Percentiles rank a stretch among this genome's conserved stretches.
These are phyloP conservation scores for Dendrothele bispora DNA, from an alignment of 768 basidiomycete genomes.

Conservation along the genomic window DNA sequence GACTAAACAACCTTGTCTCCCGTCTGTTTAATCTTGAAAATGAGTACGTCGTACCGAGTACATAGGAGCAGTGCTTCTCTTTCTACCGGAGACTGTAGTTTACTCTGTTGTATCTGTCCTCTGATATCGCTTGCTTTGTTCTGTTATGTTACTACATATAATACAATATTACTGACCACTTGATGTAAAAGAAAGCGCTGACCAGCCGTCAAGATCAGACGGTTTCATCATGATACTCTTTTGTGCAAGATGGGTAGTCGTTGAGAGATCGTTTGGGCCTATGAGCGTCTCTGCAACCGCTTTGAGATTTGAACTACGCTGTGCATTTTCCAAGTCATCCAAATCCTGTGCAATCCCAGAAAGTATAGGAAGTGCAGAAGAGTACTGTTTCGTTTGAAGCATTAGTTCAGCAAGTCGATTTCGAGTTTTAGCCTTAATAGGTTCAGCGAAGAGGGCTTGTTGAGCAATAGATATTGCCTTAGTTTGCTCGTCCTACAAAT, in stretches of 20 bases:
- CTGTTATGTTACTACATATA: too few relatives aligned
- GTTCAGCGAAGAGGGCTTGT: conserved; percentile 56
- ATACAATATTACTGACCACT: too few relatives aligned
- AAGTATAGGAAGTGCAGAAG: conserved; percentile 49
- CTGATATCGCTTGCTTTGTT: too few relatives aligned
- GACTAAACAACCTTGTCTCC: too few relatives aligned
- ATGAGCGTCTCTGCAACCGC: conserved; percentile 49
- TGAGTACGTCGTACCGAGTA: too few relatives aligned
- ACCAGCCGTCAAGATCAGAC: conserved; percentile 18
- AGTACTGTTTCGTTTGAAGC: conserved; percentile 45
- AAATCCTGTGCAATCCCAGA: conserved; percentile 20
- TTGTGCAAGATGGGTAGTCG: conserved; percentile 50
- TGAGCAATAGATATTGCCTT: conserved; percentile 57
- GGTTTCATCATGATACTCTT: conserved; percentile 65
- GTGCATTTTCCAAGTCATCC: conserved; percentile 29
- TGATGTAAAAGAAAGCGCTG: too few relatives aligned
- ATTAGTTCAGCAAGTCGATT: conserved; percentile 55
- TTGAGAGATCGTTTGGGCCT: conserved; percentile 19
- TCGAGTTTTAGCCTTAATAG: conserved; percentile 47
- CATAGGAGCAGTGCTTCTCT: too few relatives aligned
- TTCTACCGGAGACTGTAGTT: too few relatives aligned
- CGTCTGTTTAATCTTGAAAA: too few relatives aligned
- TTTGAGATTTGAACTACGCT: conserved; percentile 46
- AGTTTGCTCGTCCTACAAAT: conserved; percentile 42
- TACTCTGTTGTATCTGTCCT: too few relatives aligned